phyloP scores from a whole-genome alignment of 2,329 filamentous ascomycete species.

The Metarhizium guizhouense region DNA sequence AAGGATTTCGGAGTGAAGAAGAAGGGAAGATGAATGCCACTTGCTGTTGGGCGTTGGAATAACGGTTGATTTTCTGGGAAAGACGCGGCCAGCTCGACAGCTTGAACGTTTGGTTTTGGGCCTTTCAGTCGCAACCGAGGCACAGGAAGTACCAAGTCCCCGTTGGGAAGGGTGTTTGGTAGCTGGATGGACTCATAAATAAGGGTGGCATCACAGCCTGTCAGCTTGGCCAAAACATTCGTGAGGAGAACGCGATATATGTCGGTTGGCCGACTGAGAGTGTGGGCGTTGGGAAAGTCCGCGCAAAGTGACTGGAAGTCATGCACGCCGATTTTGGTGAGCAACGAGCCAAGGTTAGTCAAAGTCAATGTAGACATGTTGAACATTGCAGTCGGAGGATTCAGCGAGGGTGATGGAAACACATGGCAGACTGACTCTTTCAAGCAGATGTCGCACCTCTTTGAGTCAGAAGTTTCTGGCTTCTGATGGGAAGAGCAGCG shows the following conservation, averaged over 20 bases:
- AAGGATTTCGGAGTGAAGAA: constrained; percentile 54
- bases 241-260: constrained; percentile 15
- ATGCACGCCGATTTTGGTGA: background rate
- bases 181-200: constrained; percentile 22
- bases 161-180: constrained; percentile 15
- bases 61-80: constrained; percentile 19
- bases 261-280: constrained; percentile 17
- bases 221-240: too few species aligned
- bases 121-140: constrained; percentile 18
- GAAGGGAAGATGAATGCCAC: constrained; percentile 54
- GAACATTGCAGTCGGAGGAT: too few species aligned
- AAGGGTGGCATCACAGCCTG: background rate
- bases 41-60: constrained; percentile 42
- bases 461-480: too few species aligned
- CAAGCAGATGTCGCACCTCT: too few species aligned
- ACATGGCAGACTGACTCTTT: too few species aligned
- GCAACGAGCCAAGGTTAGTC: background rate
- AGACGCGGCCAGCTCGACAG: constrained; percentile 43
- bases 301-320: background rate
- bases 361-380: too few species aligned
- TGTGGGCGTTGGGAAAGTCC: background rate
- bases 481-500: too few species aligned
- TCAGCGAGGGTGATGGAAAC: too few species aligned
- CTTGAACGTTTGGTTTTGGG: constrained; percentile 16
- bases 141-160: constrained; percentile 21